Evolutionary conservation across 2,329 filamentous ascomycete genomes (phyloP), one percentile per base, ranked within the genome.

Genomic region (Mycosphaerella sp.): DNA sequence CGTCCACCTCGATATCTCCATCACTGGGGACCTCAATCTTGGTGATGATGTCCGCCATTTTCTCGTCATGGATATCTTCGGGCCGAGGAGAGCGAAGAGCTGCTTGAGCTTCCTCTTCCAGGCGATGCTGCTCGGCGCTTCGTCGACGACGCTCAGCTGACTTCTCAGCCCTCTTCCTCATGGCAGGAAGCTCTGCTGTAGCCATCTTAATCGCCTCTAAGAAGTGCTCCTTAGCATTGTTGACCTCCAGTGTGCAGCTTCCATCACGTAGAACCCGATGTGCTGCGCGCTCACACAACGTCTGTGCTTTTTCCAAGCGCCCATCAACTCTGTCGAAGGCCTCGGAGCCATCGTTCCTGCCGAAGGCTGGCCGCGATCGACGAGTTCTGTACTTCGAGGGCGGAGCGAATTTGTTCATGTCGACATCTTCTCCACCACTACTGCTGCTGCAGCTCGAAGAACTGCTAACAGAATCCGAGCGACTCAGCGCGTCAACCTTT

Each of bases 251-350:
- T n/a, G 76, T 79, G 70, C 91, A 95, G 65, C 93, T 86, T 9
- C 90, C 91, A 50, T 90, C 86, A 23, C 91, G 83, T n/a, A 96
- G 76, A 57, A 93, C 89, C 65, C 95, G 88, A 66, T 95, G 90
- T 0, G 91, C 91, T 2, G 87, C 91, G 51, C 84, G 84, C 72
- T 96, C 91, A 68, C 88, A 95, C 63, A 90, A 81, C 53, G 79
- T 80, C 69, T 95, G 89, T 4, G 89, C 86, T 59, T 82, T 81
- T 67, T 95, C 90, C 26, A 96, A 76, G 0, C 82, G 80, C 67
- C 86, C 87, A 67, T 95, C 90, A 1, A 90, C 78, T 43, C 81
- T 77, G 60, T 95, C 88, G 66, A 66, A 67, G 4, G 51, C 59
- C 34, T 62, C 56, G 10, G 57, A 59, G 32, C 53, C 57, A 47